Evolutionary conservation across 257 asterid species (phyloP).

Genomic region (Solanum etuberosum): DNA sequence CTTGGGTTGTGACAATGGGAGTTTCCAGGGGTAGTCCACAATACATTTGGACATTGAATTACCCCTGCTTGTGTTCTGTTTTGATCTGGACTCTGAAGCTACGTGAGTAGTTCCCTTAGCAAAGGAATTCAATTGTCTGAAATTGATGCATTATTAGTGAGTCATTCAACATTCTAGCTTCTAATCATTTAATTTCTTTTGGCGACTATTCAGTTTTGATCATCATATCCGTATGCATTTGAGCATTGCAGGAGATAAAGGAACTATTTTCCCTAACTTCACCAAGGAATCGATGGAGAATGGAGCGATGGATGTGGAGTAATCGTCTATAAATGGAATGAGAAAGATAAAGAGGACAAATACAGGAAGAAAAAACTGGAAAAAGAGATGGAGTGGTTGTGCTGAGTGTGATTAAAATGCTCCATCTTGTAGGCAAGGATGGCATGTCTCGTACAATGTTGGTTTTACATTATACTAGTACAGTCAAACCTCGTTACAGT

Average conservation of each 20-base stretch:
- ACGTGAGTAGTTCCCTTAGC: not conserved
- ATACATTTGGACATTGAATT: not conserved
- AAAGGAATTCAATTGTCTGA: not conserved
- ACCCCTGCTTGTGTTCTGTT: not conserved
- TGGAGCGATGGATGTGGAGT: no score
- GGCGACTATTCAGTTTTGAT: not conserved
- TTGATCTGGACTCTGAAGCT: not conserved
- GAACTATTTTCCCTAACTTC: slow-evolving; percentile 33
- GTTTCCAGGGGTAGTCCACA: not conserved
- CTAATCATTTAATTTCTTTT: not conserved
- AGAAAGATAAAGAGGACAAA: slow-evolving; percentile 19
- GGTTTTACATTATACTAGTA: not conserved
- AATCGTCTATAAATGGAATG: not conserved
- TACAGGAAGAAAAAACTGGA: slow-evolving; percentile 53
- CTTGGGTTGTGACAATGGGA: not conserved
- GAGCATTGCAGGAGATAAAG: slow-evolving; percentile 42
- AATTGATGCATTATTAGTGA: not conserved
- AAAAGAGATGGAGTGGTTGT: slow-evolving; percentile 70
- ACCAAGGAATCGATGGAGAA: slow-evolving; percentile 65
- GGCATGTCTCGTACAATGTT: not conserved
- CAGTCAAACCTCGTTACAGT: not conserved
- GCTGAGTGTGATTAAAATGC: slow-evolving; percentile 44
- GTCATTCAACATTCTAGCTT: not conserved
- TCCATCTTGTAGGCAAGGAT: slow-evolving; percentile 27
- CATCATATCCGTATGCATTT: not conserved